Conservation (phyloP, 257 asterid genomes). For the Plantago ovata region DNA sequence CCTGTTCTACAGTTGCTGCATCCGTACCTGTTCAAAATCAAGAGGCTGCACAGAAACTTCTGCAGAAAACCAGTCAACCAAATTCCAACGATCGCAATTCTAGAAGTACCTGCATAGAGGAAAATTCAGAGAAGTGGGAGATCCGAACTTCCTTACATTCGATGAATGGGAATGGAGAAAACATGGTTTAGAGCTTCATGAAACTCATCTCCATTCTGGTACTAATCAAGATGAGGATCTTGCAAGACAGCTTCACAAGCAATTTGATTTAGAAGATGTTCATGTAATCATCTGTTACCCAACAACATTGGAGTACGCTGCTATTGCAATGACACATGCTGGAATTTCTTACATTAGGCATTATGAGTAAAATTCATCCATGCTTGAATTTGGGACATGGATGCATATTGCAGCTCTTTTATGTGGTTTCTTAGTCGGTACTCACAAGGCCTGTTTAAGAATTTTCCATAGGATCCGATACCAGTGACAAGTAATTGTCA, state of each 20-base stretch:
- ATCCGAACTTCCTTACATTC: conserved; percentile 51
- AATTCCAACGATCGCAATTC: conserved; percentile 32
- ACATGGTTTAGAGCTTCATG: conserved; percentile 34
- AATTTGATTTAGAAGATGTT: conserved; percentile 69
- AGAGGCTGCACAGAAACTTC: conserved; percentile 87
- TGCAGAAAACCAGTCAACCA: conserved; percentile 64
- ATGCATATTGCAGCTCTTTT: not conserved
- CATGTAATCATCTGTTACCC: conserved; percentile 40
- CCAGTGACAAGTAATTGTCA: not conserved
- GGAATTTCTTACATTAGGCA: not conserved
- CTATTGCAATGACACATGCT: not conserved
- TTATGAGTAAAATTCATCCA: not conserved
- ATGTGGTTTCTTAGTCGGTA: not conserved
- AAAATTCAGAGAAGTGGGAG: conserved; percentile 55
- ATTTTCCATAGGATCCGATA: not conserved
- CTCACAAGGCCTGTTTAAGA: not conserved
- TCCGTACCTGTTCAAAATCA: conserved; percentile 80
- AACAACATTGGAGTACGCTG: conserved; percentile 4
- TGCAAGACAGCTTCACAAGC: conserved; percentile 75
- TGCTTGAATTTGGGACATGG: conserved; percentile 6
- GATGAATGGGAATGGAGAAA: conserved; percentile 88
- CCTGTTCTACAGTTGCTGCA: conserved; percentile 50
- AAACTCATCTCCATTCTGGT: conserved; percentile 27
- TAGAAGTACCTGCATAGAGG: conserved; percentile 52
- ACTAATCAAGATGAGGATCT: conserved; percentile 73